Evolutionary conservation across 768 basidiomycete genomes (phyloP), one percentile per base, ranked within the genome.

Genomic region (Chiua virens): DNA sequence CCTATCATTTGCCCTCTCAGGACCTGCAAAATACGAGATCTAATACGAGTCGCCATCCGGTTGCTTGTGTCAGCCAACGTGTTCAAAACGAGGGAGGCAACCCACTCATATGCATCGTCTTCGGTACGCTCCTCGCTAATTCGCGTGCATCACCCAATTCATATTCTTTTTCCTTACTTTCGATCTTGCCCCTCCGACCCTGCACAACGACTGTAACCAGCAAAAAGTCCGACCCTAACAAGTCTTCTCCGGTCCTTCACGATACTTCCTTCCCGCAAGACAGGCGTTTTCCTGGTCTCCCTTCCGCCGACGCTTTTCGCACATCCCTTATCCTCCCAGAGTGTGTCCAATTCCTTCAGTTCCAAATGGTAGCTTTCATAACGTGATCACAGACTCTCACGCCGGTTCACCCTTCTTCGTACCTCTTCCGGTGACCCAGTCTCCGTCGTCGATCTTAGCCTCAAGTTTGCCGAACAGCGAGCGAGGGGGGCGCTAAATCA

Each of bases 271-370:
- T 65, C 59, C 53, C 66, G 36, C 69, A 65, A 14, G 71, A 70
- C 53, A 74, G 73, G 40, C 56, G 65, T 42, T 72, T 83, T 3
- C 81, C 79, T 43, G 75, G 79, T 56, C 76, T 92, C 17, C 85
- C 87, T 47, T 79, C 86, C 9, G 72, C 77, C 39, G 82, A 79
- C 73, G 83, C 90, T 70, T 93, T 93, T 74, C 86, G 91, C 62
- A 90, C 91, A 27, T 91, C 89, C 53, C 79, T 87, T 64, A 91
- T 93, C 61, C 72, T 93, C 43, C 89, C 89, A 67, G 88, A 87
- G 91, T 93, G 71, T 74, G 87, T 75, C 37, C 49, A 20, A 59
- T 45, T 52, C 43, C 4, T 52, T 54, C 27, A 21, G 13, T 42
- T 39, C 38, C 17, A 52, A 46, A 47, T 1, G 25, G 1, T 32